phyloP scores from a whole-genome alignment of 2,329 filamentous ascomycete genomes.

The Sphaerulina populicola region DNA sequence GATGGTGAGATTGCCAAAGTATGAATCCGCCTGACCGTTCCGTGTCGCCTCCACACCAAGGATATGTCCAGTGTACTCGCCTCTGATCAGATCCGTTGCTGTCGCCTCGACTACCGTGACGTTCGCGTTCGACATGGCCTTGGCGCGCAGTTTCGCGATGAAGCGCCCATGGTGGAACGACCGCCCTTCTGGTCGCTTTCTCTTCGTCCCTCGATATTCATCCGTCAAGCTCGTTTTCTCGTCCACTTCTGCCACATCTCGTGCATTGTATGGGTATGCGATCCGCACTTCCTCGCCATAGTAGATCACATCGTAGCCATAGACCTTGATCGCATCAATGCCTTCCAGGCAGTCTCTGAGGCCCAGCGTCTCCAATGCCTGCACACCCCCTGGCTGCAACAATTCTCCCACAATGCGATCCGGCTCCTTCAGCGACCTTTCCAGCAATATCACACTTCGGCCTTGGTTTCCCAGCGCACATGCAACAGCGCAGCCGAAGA shows the following conservation, averaged over 20 bases:
- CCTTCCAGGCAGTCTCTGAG: conserved; percentile 72
- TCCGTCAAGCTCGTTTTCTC: conserved; percentile 28
- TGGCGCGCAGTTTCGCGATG: conserved; percentile 68
- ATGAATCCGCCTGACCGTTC: conserved; percentile 57
- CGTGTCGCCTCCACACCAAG: conserved; percentile 75
- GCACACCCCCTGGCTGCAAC: conserved; percentile 82
- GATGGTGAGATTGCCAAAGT: conserved; percentile 81
- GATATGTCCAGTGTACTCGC: conserved; percentile 60
- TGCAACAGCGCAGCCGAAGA: conserved; percentile 81
- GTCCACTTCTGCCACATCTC: conserved; percentile 29
- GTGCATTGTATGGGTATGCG: conserved; percentile 62
- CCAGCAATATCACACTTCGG: conserved; percentile 80
- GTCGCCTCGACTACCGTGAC: conserved; percentile 89
- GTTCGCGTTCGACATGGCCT: conserved; percentile 67
- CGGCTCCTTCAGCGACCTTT: conserved; percentile 82
- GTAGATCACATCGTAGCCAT: conserved; percentile 84
- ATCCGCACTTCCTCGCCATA: conserved; percentile 65
- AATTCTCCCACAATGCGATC: conserved; percentile 94
- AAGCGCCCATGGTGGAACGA: conserved; percentile 94
- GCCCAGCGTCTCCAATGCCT: conserved; percentile 71
- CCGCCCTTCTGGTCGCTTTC: conserved; percentile 58
- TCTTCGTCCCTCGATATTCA: conserved; percentile 29
- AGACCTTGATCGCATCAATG: conserved; percentile 75
- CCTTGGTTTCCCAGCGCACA: conserved; percentile 80
- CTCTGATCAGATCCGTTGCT: conserved; percentile 65